Conservation (phyloP, 2,329 filamentous ascomycete genomes). For the Tetracladium maxilliforme region DNA sequence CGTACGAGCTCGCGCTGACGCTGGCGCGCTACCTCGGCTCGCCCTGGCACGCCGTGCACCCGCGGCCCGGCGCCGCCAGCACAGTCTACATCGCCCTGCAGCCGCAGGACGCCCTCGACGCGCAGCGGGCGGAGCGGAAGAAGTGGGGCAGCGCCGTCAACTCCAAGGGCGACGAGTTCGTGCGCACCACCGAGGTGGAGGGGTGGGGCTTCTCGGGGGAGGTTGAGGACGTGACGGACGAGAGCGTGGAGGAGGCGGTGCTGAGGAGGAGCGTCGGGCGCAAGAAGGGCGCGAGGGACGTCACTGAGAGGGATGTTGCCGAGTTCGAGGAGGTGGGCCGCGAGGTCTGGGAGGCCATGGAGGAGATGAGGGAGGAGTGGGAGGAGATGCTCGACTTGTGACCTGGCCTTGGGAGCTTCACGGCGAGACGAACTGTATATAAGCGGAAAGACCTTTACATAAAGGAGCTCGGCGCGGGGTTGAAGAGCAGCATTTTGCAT, state of each 20-base stretch:
- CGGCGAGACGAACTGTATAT: too few relatives aligned
- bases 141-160: conserved; percentile 81
- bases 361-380: conserved; percentile 54
- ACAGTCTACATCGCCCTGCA: conserved; percentile 68
- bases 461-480: too few relatives aligned
- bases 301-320: conserved; percentile 40
- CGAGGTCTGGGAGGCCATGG: conserved; percentile 55
- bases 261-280: conserved; percentile 29
- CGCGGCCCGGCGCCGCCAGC: conserved; percentile 63
- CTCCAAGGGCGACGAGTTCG: conserved; percentile 37
- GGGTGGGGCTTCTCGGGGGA: conserved; percentile 67
- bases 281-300: conserved; percentile 33
- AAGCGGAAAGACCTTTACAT: too few relatives aligned
- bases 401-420: too few relatives aligned
- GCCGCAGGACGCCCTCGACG: conserved; percentile 45
- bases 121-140: conserved; percentile 27
- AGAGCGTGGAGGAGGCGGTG: conserved; percentile 25
- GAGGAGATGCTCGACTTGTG: conserved; percentile 30
- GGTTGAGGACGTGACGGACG: conserved; percentile 28
- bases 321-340: conserved; percentile 49
- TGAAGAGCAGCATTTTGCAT: too few relatives aligned
- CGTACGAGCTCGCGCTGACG: conserved; percentile 54
- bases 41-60: conserved; percentile 70
- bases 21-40: conserved; percentile 67
- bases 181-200: conserved; percentile 69